Evolutionary conservation across 2,329 filamentous ascomycete genomes (phyloP), one percentile per base, ranked within the genome.

Genomic region (Xylaria sp.): DNA sequence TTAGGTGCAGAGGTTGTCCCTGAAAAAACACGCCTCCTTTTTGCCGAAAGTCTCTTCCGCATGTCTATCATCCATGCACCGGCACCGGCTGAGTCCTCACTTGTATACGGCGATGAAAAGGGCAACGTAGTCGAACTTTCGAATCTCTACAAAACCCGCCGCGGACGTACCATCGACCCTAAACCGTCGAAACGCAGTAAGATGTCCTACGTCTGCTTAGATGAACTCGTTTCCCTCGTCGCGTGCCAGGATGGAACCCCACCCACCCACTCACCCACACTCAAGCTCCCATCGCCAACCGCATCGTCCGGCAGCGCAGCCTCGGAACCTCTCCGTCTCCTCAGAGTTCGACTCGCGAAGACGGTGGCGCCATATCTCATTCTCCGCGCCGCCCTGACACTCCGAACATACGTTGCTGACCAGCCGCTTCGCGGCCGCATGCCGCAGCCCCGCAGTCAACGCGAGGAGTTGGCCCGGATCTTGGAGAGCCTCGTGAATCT

Each of bases 371-470:
- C 91, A 0, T 93, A 91, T 68, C 80, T 97, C 2, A 88, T 97
- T 50, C 78, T 96, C 1, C 86, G 94, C 2, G 86, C 89, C 10
- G 91, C 90, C 0, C 78, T 96, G 13, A 87, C 90, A 0, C 76
- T 97, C n/a, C 87, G 91, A 58, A 81, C 87, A 0, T 97, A 96
- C 71, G 87, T 95, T 51, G 90, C 92, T 3, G 94, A 99, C 72
- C 93, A 97, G 70, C 92, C 93, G 0, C 78, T 99, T 18, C 83
- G 94, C 11, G 92, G 94, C 0, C 83, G 87, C 54, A 94, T 95
- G 86, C 94, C 94, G 3, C 90, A 94, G 71, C 93, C 93, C 0
- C 79, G 91, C 4, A 87, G 85, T 7, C 90, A 96, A 69, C 83
- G 90, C 49, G 87, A 83, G 63, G 94, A 96, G 71, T 76, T 99